Percentiles rank a stretch among this genome's conserved stretches.
Evolutionary conservation across 106 monocot species (phyloP).

Genomic region (Chionographis japonica): DNA sequence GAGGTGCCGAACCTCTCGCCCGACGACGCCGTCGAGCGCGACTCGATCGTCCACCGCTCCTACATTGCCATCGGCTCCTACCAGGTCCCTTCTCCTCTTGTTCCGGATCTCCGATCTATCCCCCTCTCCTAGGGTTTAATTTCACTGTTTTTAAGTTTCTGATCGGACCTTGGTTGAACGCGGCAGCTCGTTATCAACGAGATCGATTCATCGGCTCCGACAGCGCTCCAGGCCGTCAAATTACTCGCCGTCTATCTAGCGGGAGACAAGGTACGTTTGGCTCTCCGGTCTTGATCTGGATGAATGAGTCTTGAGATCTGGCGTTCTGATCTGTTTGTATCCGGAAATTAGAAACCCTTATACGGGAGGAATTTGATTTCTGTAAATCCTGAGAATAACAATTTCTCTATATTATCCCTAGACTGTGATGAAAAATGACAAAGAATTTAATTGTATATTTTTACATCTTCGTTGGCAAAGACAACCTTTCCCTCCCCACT

Average conservation of each 20-base stretch:
- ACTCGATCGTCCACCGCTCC: slow-evolving; percentile 72
- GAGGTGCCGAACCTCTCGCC: slow-evolving; percentile 56
- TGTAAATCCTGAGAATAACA: too few species aligned
- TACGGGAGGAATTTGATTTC: too few species aligned
- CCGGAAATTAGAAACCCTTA: neutral
- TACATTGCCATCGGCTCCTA: slow-evolving; percentile 89
- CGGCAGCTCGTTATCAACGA: slow-evolving; percentile 82
- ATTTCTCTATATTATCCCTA: too few species aligned
- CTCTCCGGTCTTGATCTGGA: slow-evolving; percentile 2
- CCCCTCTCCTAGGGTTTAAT: neutral
- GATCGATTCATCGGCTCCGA: slow-evolving; percentile 78
- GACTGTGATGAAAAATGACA: too few species aligned
- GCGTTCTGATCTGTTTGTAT: neutral
- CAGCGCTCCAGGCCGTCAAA: slow-evolving; percentile 90
- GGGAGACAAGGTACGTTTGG: slow-evolving; percentile 55
- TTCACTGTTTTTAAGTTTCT: neutral
- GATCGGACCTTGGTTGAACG: slow-evolving; percentile 2
- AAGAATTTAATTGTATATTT: too few species aligned
- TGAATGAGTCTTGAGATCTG: slow-evolving; percentile 1
- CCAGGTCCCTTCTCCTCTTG: slow-evolving; percentile 25
- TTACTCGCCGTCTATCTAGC: slow-evolving; percentile 77
- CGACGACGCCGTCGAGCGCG: slow-evolving; percentile 81
- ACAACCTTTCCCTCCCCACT: too few species aligned
- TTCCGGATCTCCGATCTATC: neutral
- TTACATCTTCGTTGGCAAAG: too few species aligned